Percentiles rank a stretch among this genome's conserved stretches.
These are phyloP conservation scores for Saccharomyces hybrid DNA, from an alignment of 1,139 yeast genomes.

Conservation along the genomic window DNA sequence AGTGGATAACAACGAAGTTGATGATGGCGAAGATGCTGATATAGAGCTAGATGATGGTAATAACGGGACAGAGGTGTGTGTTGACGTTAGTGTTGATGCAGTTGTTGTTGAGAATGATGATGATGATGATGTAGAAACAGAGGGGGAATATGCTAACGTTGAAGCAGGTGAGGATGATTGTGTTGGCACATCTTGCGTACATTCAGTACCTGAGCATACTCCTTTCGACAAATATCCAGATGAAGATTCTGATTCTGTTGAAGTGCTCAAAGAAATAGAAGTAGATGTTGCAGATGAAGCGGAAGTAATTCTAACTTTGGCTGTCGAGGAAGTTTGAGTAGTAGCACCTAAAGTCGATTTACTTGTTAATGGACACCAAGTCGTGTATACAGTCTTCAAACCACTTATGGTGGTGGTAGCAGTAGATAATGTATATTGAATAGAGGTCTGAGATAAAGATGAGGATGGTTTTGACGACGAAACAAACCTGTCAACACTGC, in stretches of 20 bases:
- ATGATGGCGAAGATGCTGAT: not conserved
- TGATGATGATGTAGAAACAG: constrained; percentile 1
- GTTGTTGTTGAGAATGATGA: constrained; percentile 2
- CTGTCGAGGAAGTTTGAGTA: not conserved
- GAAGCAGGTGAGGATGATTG: not conserved
- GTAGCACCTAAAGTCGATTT: not conserved
- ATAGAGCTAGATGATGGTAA: not conserved
- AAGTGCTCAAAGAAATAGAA: not conserved
- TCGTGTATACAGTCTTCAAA: constrained; percentile 26
- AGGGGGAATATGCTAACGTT: not conserved
- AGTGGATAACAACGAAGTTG: not conserved
- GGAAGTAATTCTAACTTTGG: not conserved
- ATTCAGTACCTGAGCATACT: not conserved
- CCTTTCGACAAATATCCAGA: not conserved
- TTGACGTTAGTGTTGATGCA: not conserved
- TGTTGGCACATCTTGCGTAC: not conserved
- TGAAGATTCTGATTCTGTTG: not conserved
- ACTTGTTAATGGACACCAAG: constrained; percentile 36
- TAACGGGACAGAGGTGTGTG: not conserved
- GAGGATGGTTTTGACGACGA: not conserved
- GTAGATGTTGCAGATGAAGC: not conserved
- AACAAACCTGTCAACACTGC: not conserved
- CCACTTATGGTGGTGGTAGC: not conserved
- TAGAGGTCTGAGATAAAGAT: not conserved
- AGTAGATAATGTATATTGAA: not conserved